Evolutionary conservation across 495 filamentous ascomycete species (phyloP).

Genomic region (Apiosordaria backusii): DNA sequence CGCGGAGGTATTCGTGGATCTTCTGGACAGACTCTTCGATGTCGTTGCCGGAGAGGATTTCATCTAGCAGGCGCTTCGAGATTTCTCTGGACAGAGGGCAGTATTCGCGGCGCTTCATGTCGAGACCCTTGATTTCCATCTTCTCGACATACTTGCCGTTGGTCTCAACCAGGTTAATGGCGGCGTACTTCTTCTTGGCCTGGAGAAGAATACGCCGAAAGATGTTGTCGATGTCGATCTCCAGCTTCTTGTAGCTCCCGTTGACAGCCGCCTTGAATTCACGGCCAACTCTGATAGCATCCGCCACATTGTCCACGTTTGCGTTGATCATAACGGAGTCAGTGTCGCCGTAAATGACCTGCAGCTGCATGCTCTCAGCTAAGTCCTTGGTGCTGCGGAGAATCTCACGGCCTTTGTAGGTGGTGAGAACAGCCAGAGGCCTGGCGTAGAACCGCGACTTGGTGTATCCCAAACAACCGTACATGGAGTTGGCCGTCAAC

Average conservation of each 20-base stretch:
- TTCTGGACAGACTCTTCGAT: constrained; percentile 82
- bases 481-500: constrained; percentile 98
- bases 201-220: constrained; percentile 91
- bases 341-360: constrained; percentile 97
- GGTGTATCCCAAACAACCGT: constrained; percentile 94
- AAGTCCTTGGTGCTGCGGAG: constrained; percentile 90
- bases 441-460: constrained; percentile 95
- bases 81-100: constrained; percentile 92
- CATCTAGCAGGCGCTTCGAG: constrained; percentile 76
- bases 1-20: constrained; percentile 87
- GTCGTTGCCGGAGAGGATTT: constrained; percentile 91
- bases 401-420: constrained; percentile 97
- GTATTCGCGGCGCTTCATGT: constrained; percentile 97
- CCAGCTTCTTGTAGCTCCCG: constrained; percentile 80
- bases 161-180: constrained; percentile 85
- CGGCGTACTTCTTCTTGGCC: constrained; percentile 99
- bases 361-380: constrained; percentile 79
- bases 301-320: constrained; percentile 87
- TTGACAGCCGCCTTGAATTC: constrained; percentile 71
- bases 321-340: constrained; percentile 99
- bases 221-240: constrained; percentile 97
- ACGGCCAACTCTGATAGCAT: constrained; percentile 80
- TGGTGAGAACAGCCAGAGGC: constrained; percentile 91
- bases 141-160: constrained; percentile 90
- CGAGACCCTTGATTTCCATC: constrained; percentile 95